Evolutionary conservation across 2,329 filamentous ascomycete genomes (phyloP).

Genomic region (Tolypocladium pustulatum): DNA sequence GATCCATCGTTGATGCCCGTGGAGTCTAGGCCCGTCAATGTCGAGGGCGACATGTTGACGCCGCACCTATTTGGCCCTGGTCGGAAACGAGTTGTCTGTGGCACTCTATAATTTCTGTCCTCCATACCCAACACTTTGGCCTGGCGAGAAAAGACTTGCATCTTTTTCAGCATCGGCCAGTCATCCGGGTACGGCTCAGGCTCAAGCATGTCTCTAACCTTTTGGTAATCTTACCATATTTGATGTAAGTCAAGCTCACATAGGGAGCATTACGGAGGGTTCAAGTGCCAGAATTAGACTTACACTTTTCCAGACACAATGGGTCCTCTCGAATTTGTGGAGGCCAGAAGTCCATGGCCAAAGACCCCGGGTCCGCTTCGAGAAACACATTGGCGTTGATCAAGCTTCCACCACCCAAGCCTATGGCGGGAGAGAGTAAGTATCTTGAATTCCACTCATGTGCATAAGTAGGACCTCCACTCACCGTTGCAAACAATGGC

Average conservation of each 20-base stretch:
- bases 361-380: slow-evolving; percentile 42
- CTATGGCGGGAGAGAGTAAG: background rate
- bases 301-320: slow-evolving; percentile 36
- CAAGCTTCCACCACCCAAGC: slow-evolving; percentile 54
- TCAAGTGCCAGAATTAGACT: slow-evolving; percentile 10
- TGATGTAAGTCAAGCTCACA: background rate
- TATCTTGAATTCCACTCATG: slow-evolving; percentile 15
- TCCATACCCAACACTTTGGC: slow-evolving; percentile 38
- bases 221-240: slow-evolving; percentile 39
- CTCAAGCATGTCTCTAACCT: slow-evolving; percentile 45
- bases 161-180: slow-evolving; percentile 47
- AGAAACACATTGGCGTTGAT: slow-evolving; percentile 60
- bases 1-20: slow-evolving; percentile 59
- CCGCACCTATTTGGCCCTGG: slow-evolving; percentile 52
- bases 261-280: background rate
- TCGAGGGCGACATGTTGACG: slow-evolving; percentile 50
- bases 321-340: slow-evolving; percentile 35
- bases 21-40: slow-evolving; percentile 49
- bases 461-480: slow-evolving; percentile 21
- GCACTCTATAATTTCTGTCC: slow-evolving; percentile 43
- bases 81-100: slow-evolving; percentile 53
- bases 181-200: slow-evolving; percentile 47
- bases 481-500: slow-evolving; percentile 44
- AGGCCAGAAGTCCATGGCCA: slow-evolving; percentile 48
- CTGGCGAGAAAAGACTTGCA: slow-evolving; percentile 46